These are phyloP conservation scores for Xanthoconium separans DNA, from an alignment of 1,284 basidiomycete genomes.

Conservation along the genomic window DNA sequence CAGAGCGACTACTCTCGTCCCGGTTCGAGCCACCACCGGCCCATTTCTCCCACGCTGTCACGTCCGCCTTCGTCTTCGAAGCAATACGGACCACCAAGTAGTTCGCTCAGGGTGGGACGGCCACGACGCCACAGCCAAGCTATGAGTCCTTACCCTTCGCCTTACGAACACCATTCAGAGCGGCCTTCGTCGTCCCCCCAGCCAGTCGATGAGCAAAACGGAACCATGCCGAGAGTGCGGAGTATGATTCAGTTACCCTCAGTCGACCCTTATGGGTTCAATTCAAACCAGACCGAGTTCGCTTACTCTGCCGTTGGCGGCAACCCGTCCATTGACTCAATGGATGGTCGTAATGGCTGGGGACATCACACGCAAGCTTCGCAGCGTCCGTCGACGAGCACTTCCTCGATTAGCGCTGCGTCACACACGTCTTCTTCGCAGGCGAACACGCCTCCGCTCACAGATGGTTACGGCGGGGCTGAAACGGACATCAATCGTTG, in stretches of 20 bases:
- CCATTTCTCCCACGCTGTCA: slow-evolving; percentile 56
- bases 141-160: slow-evolving; percentile 78
- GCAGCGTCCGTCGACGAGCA: slow-evolving; percentile 68
- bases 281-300: slow-evolving; percentile 67
- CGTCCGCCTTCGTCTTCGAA: slow-evolving; percentile 64
- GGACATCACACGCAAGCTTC: slow-evolving; percentile 32
- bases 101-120: slow-evolving; percentile 64
- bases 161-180: slow-evolving; percentile 66
- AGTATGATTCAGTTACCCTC: slow-evolving; percentile 77
- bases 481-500: slow-evolving; percentile 76
- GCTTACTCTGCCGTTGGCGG: slow-evolving; percentile 65
- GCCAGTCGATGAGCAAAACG: slow-evolving; percentile 54
- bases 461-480: slow-evolving; percentile 54
- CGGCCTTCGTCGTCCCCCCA: slow-evolving; percentile 75
- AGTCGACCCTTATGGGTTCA: slow-evolving; percentile 66
- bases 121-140: slow-evolving; percentile 77
- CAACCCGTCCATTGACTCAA: slow-evolving; percentile 46
- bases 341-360: slow-evolving; percentile 48
- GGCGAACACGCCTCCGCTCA: slow-evolving; percentile 76
- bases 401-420: slow-evolving; percentile 68
- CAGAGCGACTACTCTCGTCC: slow-evolving; percentile 64
- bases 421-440: slow-evolving; percentile 72
- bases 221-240: slow-evolving; percentile 61
- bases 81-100: slow-evolving; percentile 45
- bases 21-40: slow-evolving; percentile 66